phyloP scores from a whole-genome alignment of 2,329 filamentous ascomycete genomes.

The Neoascochyta sp. region DNA sequence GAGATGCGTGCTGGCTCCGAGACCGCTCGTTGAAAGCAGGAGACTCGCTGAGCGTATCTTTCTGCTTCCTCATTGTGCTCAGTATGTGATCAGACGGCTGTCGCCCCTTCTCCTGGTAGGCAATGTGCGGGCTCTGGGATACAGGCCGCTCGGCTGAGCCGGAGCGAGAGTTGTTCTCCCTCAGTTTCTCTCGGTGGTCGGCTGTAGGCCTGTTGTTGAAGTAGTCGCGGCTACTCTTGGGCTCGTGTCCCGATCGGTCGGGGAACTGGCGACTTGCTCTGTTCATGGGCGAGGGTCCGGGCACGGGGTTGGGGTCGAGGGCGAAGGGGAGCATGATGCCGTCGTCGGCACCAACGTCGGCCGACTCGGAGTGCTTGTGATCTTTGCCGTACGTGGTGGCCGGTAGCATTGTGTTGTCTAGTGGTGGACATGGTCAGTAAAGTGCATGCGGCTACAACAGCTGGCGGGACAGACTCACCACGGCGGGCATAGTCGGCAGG shows the following conservation, averaged over 20 bases:
- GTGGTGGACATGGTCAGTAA: constrained; percentile 13
- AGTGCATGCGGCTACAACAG: background rate
- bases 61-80: constrained; percentile 50
- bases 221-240: constrained; percentile 41
- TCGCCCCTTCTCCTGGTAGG: constrained; percentile 80
- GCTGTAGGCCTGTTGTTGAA: constrained; percentile 40
- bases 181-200: constrained; percentile 42
- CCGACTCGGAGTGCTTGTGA: constrained; percentile 66
- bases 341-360: constrained; percentile 58
- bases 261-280: constrained; percentile 31
- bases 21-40: constrained; percentile 49
- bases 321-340: constrained; percentile 50
- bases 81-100: constrained; percentile 60
- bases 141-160: constrained; percentile 43
- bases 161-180: constrained; percentile 44
- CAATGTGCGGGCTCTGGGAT: constrained; percentile 75
- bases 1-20: constrained; percentile 36
- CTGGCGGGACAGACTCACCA: constrained; percentile 30
- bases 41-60: constrained; percentile 32
- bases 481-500: constrained; percentile 29
- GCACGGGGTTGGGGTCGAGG: constrained; percentile 48
- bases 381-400: constrained; percentile 69
- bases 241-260: constrained; percentile 23
- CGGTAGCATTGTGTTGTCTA: constrained; percentile 65
- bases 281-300: constrained; percentile 38